These are phyloP conservation scores for Jatropha multifida DNA, from an alignment of 441 rosid genomes.

Conservation along the genomic window DNA sequence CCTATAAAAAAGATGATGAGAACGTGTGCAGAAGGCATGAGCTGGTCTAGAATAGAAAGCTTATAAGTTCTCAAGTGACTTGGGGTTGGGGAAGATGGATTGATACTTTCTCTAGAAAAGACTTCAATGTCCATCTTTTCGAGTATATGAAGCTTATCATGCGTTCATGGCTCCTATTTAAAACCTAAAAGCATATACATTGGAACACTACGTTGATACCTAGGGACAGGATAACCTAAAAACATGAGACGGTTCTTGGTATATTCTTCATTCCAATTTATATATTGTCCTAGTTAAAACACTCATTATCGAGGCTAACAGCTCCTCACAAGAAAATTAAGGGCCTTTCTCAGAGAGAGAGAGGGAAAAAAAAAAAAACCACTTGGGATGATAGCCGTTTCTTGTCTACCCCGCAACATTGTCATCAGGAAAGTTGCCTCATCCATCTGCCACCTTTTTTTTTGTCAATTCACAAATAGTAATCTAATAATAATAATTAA, in stretches of 20 bases:
- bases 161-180: constrained; percentile 1
- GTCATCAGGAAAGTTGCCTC: not conserved
- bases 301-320: not conserved
- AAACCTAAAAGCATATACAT: constrained; percentile 5
- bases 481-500: not conserved
- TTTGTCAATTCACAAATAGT: too few species aligned
- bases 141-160: too few species aligned
- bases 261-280: not conserved
- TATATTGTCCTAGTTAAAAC: not conserved
- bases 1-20: constrained; percentile 39
- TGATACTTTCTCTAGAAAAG: constrained; percentile 35
- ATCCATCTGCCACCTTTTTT: too few species aligned
- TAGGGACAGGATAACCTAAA: not conserved
- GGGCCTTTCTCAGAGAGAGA: too few species aligned
- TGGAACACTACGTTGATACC: constrained; percentile 9
- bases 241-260: not conserved
- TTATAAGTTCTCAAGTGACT: constrained; percentile 36
- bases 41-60: constrained; percentile 50
- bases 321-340: not conserved
- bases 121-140: constrained; percentile 38
- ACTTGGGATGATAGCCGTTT: not conserved
- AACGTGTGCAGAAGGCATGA: constrained; percentile 33
- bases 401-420: not conserved
- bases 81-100: constrained; percentile 50
- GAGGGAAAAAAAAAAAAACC: not conserved